These are phyloP conservation scores for Amanita exitialis DNA, from an alignment of 768 basidiomycete species.

Conservation along the genomic window DNA sequence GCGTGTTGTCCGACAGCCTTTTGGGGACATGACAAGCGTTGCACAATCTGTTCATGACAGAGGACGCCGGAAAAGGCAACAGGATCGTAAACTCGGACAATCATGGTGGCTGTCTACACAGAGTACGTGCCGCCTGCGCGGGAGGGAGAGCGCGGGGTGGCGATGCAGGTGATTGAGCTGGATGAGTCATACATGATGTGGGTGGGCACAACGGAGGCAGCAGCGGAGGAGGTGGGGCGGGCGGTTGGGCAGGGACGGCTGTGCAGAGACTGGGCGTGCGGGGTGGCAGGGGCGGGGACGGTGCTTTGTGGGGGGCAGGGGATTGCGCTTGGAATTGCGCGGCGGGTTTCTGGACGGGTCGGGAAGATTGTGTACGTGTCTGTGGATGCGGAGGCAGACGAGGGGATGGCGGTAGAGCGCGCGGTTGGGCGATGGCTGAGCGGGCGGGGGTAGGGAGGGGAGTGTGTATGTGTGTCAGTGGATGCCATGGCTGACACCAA, in stretches of 20 bases:
- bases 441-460: no score
- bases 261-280: constrained; percentile 74
- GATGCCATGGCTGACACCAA: constrained; percentile 62
- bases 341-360: background rate
- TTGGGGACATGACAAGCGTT: no score
- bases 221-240: constrained; percentile 31
- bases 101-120: constrained; percentile 32
- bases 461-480: no score
- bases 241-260: constrained; percentile 48
- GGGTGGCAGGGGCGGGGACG: constrained; percentile 38
- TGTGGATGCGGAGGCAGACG: constrained; percentile 35
- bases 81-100: background rate
- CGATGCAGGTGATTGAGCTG: constrained; percentile 55
- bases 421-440: constrained; percentile 30
- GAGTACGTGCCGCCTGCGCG: constrained; percentile 40
- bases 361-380: constrained; percentile 22
- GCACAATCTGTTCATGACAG: background rate
- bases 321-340: background rate
- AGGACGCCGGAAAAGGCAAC: background rate
- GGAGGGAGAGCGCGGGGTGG: constrained; percentile 44
- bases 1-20: background rate
- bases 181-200: constrained; percentile 77
- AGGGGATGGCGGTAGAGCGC: constrained; percentile 52
- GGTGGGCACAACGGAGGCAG: constrained; percentile 51
- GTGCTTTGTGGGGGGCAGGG: background rate